These are phyloP conservation scores for Raffaelea ambrosiae DNA, from an alignment of 2,329 filamentous ascomycete genomes.

Conservation along the genomic window DNA sequence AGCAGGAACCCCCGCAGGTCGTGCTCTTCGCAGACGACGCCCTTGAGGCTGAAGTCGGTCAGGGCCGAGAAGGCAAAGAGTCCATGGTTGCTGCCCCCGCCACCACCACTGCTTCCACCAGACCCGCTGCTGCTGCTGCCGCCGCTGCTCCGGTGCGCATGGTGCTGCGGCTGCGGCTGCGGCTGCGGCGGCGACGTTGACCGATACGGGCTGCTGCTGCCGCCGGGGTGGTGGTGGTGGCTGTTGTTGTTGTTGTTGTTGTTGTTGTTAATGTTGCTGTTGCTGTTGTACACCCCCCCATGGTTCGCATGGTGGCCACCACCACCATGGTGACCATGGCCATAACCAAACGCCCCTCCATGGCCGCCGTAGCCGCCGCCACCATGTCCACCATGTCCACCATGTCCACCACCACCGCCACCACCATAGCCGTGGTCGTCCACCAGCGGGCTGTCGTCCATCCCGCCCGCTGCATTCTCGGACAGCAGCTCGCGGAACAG, in stretches of 20 bases:
- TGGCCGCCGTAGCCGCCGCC: too few relatives aligned
- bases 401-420: not conserved
- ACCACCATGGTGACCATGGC: too few relatives aligned
- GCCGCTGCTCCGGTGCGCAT: not conserved
- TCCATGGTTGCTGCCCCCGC: slow-evolving; percentile 10
- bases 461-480: not conserved
- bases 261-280: not conserved
- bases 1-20: slow-evolving; percentile 34
- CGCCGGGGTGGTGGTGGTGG: not conserved
- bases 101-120: not conserved
- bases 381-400: too few relatives aligned
- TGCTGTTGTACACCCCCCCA: too few relatives aligned
- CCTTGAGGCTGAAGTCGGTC: slow-evolving; percentile 32
- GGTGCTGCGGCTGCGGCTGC: not conserved
- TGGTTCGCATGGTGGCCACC: too few relatives aligned
- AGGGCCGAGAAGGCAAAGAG: slow-evolving; percentile 28
- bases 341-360: too few relatives aligned
- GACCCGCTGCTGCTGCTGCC: not conserved
- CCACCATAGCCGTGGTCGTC: not conserved
- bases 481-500: slow-evolving; percentile 27
- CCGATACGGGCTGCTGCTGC: not conserved
- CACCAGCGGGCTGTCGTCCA: not conserved
- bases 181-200: too few relatives aligned
- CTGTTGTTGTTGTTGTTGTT: not conserved
- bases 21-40: slow-evolving; percentile 32